Evolutionary conservation across 2,329 filamentous ascomycete species (phyloP).

Genomic region (Sporothrix schenckii): DNA sequence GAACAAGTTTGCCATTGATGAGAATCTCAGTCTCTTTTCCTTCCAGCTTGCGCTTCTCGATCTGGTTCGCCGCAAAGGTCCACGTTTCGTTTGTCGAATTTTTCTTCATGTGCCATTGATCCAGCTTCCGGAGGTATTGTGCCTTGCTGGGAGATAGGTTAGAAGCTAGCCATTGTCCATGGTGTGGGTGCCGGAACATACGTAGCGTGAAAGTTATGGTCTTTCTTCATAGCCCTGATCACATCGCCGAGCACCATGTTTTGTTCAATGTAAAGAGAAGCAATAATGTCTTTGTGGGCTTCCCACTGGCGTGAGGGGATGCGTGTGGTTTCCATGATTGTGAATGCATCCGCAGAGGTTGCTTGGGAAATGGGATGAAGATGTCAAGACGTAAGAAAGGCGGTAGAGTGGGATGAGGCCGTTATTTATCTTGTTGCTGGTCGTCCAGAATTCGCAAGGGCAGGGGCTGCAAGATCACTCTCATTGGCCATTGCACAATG

Average conservation of each 20-base stretch:
- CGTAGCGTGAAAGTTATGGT: slow-evolving; percentile 14
- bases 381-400: neutral
- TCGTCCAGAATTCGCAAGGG: neutral
- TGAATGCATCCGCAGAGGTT: neutral
- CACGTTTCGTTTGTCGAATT: slow-evolving; percentile 7
- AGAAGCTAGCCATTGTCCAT: neutral
- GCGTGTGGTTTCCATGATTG: slow-evolving; percentile 2
- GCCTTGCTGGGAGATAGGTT: neutral
- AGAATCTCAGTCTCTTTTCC: slow-evolving; percentile 1
- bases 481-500: slow-evolving; percentile 8
- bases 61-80: slow-evolving; percentile 14
- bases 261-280: neutral
- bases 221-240: neutral
- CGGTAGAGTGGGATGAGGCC: slow-evolving; percentile 1
- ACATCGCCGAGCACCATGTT: neutral
- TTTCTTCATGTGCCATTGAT: slow-evolving; percentile 6
- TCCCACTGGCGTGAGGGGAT: neutral
- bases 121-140: slow-evolving; percentile 3
- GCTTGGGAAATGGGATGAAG: neutral
- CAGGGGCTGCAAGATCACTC: neutral
- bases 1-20: slow-evolving; percentile 8
- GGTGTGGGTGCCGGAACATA: neutral
- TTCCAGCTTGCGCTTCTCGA: slow-evolving; percentile 8
- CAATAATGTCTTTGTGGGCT: neutral
- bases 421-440: neutral